phyloP scores from a whole-genome alignment of 306 rosid species.

The Hippophae gyantsensis region DNA sequence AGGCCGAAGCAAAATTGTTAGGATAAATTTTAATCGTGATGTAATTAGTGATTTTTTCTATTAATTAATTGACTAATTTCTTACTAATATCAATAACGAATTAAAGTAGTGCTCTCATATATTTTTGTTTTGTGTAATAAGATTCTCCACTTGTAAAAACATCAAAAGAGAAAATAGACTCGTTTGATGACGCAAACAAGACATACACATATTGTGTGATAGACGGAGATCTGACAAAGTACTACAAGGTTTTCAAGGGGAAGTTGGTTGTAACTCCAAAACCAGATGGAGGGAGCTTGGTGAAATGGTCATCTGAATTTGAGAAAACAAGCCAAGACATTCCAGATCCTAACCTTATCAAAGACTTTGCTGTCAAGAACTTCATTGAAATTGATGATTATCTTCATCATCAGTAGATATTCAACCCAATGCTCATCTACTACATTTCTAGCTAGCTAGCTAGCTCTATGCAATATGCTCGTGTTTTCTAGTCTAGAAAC shows the following conservation, averaged over 20 bases:
- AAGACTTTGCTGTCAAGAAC: constrained; percentile 70
- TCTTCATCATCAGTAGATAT: too few relatives aligned
- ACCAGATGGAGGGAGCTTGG: constrained; percentile 44
- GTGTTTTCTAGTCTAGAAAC: too few relatives aligned
- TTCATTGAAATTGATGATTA: constrained; percentile 53
- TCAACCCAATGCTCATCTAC: too few relatives aligned
- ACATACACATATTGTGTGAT: constrained; percentile 36
- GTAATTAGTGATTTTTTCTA: too few relatives aligned
- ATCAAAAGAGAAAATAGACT: constrained; percentile 49
- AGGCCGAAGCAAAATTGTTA: too few relatives aligned
- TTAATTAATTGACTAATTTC: too few relatives aligned
- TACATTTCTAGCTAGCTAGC: too few relatives aligned
- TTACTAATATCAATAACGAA: too few relatives aligned
- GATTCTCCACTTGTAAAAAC: constrained; percentile 57
- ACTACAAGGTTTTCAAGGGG: constrained; percentile 56
- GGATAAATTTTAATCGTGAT: too few relatives aligned
- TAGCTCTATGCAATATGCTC: too few relatives aligned
- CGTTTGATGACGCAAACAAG: constrained; percentile 46
- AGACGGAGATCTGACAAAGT: constrained; percentile 71
- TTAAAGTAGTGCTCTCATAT: too few relatives aligned
- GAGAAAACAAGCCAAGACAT: constrained; percentile 42
- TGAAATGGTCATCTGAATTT: constrained; percentile 61
- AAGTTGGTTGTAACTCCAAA: constrained; percentile 31
- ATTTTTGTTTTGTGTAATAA: background rate
- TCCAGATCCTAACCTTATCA: constrained; percentile 50